Evolutionary conservation across 1,139 yeast species (phyloP), one percentile per base, ranked within the genome.

Genomic region (Casaregolazyma suthepensis): DNA sequence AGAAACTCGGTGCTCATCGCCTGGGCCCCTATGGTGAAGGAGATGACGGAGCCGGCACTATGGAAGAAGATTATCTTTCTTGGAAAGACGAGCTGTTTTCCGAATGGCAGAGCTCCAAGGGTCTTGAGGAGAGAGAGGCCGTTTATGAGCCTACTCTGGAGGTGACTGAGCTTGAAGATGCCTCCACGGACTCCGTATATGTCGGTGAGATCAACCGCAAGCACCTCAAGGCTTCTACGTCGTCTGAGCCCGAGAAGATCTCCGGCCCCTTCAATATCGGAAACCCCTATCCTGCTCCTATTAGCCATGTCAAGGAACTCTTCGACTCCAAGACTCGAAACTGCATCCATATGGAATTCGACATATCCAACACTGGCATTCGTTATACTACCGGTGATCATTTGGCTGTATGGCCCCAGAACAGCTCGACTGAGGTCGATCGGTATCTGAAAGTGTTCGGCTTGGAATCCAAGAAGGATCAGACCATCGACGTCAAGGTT

Each of bases 311-410:
- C 3, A 76, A 72, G 58, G 98, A 93, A 70, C 76, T 94, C 59
- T 91, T 91, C 74, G 75, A 74, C 55, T 74, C 84, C 1, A 68
- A 74, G 18, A 80, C 76, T 44, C 84, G 98, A 73, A 80, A 81
- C 61, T 93, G 99, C 74, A 81, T 93, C 57, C 99, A 93, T 67
- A 82, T 86, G 54, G 99, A 93, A 69, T 82, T 94, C 63, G 97
- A 91, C 65, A 73, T 90, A 51, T 77, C 89, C 1, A 79, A 73
- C 44, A 81, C 94, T 3, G 86, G 87, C 64, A 75, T 93, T 67
- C 83, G 85, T 65, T 93, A 93, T 70, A 77, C 90, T 51, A 93
- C 99, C 10, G 99, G 99, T 69, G 99, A 93, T 69, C 99, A 93
- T 71, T 74, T 93, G 62, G 98, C 96, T 12, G 75, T 93, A 56